A percentile compares a stretch with the other conserved stretches of the same genome.
Conservation (phyloP, 495 filamentous ascomycete species). For the Penicillium flavigenum region DNA sequence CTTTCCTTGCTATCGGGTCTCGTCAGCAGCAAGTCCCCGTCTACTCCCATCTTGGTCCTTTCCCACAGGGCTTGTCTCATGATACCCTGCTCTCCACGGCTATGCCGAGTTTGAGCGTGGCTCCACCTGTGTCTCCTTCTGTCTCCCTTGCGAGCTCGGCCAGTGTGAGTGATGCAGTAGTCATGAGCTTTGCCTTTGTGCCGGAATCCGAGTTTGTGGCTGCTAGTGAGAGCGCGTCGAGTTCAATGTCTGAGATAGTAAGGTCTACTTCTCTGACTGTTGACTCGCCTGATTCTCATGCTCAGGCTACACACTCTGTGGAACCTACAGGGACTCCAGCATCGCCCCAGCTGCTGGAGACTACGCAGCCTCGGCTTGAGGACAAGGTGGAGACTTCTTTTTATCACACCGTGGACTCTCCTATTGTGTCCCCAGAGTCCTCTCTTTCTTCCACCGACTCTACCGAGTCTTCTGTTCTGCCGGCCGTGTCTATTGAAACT, state of each 20-base stretch:
- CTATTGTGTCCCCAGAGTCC: not conserved
- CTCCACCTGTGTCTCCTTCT: slow-evolving; percentile 8
- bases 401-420: not conserved
- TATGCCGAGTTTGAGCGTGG: slow-evolving; percentile 9
- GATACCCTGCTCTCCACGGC: slow-evolving; percentile 10
- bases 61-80: slow-evolving; percentile 16
- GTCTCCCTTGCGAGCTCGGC: not conserved
- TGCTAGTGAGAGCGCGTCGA: not conserved
- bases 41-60: slow-evolving; percentile 17
- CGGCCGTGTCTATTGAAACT: not conserved
- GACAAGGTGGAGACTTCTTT: not conserved
- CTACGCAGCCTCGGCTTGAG: not conserved
- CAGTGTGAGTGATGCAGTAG: too few relatives aligned
- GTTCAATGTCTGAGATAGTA: not conserved
- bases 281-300: not conserved
- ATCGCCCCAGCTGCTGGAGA: too few relatives aligned
- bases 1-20: slow-evolving; percentile 49
- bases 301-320: too few relatives aligned
- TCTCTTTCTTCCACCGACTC: not conserved
- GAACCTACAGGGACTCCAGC: too few relatives aligned
- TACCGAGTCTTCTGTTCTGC: not conserved
- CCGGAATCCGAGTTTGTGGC: not conserved
- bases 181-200: not conserved
- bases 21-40: slow-evolving; percentile 13
- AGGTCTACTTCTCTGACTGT: not conserved